phyloP scores from a whole-genome alignment of 2,329 filamentous ascomycete species.

The Diaporthe sp. region DNA sequence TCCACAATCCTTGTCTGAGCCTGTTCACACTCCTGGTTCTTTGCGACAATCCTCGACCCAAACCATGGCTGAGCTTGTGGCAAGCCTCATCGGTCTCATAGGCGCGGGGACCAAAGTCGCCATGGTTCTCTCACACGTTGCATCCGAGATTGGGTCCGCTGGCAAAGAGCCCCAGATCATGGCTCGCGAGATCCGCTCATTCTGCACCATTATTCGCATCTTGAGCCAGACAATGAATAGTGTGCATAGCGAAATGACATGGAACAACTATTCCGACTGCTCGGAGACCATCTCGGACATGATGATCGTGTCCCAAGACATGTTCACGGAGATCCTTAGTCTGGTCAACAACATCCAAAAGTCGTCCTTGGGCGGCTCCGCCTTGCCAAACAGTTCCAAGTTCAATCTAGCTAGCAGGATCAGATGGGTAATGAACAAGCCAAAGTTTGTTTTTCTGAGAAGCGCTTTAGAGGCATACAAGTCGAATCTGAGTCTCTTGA shows the following conservation, averaged over 20 bases:
- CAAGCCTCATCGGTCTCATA: background rate
- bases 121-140: background rate
- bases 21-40: background rate
- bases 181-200: constrained; percentile 3
- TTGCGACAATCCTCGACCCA: background rate
- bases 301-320: background rate
- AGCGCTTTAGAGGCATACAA: constrained; percentile 7
- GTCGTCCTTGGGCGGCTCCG: background rate
- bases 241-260: background rate
- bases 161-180: background rate
- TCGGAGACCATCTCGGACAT: background rate
- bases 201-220: background rate
- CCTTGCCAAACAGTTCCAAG: background rate
- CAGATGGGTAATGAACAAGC: constrained; percentile 16
- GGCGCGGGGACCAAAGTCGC: background rate
- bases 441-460: background rate
- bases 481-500: background rate
- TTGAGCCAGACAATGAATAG: background rate
- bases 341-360: background rate
- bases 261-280: background rate
- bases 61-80: background rate
- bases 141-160: background rate
- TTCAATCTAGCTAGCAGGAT: background rate
- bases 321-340: background rate
- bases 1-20: background rate